These are phyloP conservation scores for Salix suchowensis DNA, from an alignment of 345 rosid species.

Conservation along the genomic window DNA sequence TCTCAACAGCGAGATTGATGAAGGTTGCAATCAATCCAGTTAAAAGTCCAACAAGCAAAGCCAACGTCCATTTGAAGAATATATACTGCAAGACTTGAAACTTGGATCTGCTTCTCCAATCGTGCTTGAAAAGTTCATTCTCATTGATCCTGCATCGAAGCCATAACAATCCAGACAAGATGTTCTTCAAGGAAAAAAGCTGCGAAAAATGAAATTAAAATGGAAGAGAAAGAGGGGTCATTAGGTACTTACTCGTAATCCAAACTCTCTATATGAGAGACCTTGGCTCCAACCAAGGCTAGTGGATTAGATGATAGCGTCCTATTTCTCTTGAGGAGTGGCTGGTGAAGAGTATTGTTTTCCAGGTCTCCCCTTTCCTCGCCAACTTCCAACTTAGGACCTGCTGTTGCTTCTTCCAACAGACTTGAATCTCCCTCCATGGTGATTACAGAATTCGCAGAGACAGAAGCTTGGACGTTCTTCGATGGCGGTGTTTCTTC, in stretches of 20 bases:
- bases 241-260: slow-evolving; percentile 65
- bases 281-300: slow-evolving; percentile 83
- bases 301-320: slow-evolving; percentile 72
- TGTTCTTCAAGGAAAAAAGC: background rate
- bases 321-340: slow-evolving; percentile 70
- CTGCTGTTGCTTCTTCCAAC: slow-evolving; percentile 14
- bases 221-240: background rate
- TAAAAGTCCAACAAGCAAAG: slow-evolving; percentile 73
- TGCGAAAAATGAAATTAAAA: background rate
- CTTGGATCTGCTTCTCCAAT: slow-evolving; percentile 89
- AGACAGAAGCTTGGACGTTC: background rate
- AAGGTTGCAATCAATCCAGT: slow-evolving; percentile 81
- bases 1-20: slow-evolving; percentile 83
- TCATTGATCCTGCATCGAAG: slow-evolving; percentile 68
- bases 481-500: background rate
- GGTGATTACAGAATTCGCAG: slow-evolving; percentile 9
- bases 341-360: slow-evolving; percentile 51
- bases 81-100: slow-evolving; percentile 75
- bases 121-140: slow-evolving; percentile 89
- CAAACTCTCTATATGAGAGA: slow-evolving; percentile 81
- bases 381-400: slow-evolving; percentile 21
- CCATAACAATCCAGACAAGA: background rate
- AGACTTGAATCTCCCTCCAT: slow-evolving; percentile 48
- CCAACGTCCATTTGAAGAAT: slow-evolving; percentile 74
- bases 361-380: slow-evolving; percentile 65